These are phyloP conservation scores for Arbutus unedo DNA, from an alignment of 148 eudicot genomes.

Conservation along the genomic window DNA sequence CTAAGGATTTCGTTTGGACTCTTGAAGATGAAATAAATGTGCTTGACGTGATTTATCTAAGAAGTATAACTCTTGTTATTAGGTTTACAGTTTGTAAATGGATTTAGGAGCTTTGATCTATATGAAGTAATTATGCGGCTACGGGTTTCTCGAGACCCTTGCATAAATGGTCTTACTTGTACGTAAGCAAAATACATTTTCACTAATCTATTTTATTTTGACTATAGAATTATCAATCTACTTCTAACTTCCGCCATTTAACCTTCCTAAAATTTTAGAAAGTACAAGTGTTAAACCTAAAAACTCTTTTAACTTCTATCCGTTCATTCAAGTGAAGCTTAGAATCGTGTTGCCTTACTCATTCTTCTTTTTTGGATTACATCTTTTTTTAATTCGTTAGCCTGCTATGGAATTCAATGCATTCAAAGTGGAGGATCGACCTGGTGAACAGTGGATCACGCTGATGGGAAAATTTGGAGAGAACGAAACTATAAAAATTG, in stretches of 20 bases:
- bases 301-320: neutral
- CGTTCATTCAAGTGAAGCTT: neutral
- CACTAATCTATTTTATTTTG: neutral
- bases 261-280: neutral
- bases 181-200: neutral
- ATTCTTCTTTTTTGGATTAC: conserved; percentile 12
- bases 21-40: neutral
- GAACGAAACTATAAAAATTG: conserved; percentile 35
- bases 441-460: conserved; percentile 59
- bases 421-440: conserved; percentile 57
- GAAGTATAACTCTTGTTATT: neutral
- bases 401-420: conserved; percentile 40
- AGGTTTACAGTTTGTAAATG: neutral
- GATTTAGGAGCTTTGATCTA: neutral
- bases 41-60: neutral
- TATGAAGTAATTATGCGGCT: neutral
- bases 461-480: conserved; percentile 46
- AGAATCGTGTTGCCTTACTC: neutral
- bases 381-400: conserved; percentile 26
- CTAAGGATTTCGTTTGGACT: neutral
- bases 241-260: neutral
- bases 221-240: neutral
- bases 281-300: neutral
- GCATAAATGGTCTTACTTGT: neutral
- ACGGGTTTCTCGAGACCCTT: neutral